These are phyloP conservation scores for Diaporthe longicolla DNA, from an alignment of 2,329 filamentous ascomycete species.

Conservation along the genomic window DNA sequence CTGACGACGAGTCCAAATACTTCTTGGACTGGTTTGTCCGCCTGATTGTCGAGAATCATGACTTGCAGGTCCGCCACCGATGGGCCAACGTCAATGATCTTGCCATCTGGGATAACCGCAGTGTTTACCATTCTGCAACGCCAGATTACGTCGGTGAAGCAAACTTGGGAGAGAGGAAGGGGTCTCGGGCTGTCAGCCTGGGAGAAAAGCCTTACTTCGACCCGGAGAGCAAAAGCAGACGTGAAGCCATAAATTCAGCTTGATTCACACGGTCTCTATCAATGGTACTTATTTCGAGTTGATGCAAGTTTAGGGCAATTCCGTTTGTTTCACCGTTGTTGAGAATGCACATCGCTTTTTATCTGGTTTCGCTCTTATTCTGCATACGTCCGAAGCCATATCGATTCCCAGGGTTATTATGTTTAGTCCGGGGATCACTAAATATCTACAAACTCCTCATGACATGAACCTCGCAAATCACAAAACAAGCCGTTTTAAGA, in stretches of 20 bases:
- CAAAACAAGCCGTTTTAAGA: too few relatives aligned
- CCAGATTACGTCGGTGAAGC: slow-evolving; percentile 62
- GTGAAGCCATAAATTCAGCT: not conserved
- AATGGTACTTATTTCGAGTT: not conserved
- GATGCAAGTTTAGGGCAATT: too few relatives aligned
- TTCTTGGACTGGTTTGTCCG: slow-evolving; percentile 66
- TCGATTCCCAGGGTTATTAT: too few relatives aligned
- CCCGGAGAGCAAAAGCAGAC: slow-evolving; percentile 52
- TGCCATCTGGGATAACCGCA: slow-evolving; percentile 72
- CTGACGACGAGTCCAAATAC: slow-evolving; percentile 58
- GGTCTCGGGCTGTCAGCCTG: slow-evolving; percentile 65
- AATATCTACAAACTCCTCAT: too few relatives aligned
- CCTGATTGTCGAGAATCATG: slow-evolving; percentile 59
- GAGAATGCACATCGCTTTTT: too few relatives aligned
- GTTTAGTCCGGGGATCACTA: too few relatives aligned
- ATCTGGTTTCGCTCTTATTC: too few relatives aligned
- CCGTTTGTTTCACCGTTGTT: too few relatives aligned
- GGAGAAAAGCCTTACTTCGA: slow-evolving; percentile 70
- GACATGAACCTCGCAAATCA: too few relatives aligned
- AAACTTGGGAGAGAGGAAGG: slow-evolving; percentile 61
- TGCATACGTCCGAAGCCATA: too few relatives aligned
- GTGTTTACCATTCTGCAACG: slow-evolving; percentile 69
- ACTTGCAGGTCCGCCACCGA: slow-evolving; percentile 64
- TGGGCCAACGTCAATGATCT: slow-evolving; percentile 62
- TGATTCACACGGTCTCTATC: not conserved